Base-by-base conservation (phyloP, 73 alveolate genomes). In the Urostyla sp. region DNA sequence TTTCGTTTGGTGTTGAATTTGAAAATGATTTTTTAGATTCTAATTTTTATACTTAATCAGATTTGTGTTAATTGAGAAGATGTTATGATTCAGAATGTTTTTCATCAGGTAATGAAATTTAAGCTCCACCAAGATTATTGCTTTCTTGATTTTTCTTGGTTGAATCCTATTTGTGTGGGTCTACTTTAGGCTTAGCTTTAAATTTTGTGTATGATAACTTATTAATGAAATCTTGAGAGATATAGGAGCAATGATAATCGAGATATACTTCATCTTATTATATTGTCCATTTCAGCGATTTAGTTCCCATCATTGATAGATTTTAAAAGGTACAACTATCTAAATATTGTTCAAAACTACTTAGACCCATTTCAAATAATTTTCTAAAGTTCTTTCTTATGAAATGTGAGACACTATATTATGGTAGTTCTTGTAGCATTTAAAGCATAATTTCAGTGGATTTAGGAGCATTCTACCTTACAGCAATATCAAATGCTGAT, bases 401-500 rank as follows among this genome's bases (percentile, higher is more conserved):
- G 44, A 63, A 63, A 26, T 63, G 37, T 27, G 79, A 63, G n/a
- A 63, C 15, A 15, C 61, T 43, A 26, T 27, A 63, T 43, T 63
- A 21, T 16, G 55, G 55, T 3, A 63, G 60, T 43, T 63, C 45
- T 21, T 60, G 44, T 6, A 63, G 60, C 79, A 63, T 63, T 4
- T 63, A 57, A 3, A 63, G 60, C 79, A 63, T 63, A 3, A 63
- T 5, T 27, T 63, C 79, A 16, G 44, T 63, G 6, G 79, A 63
- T 63, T 63, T 63, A 3, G 79, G 79, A 63, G 61, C 44, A 43
- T 63, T 63, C 20, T 23, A 21, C 7, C 26, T 49, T 60, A 63
- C 44, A 3, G 79, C 79, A 63, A 63, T 63, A 31, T 63, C 79
- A 40, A 63, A 63, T 1, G 79, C 79, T 24, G 61, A n/a, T n/a